These are phyloP conservation scores for Leccinum proliferum DNA, from an alignment of 1,284 basidiomycete species.

Conservation along the genomic window DNA sequence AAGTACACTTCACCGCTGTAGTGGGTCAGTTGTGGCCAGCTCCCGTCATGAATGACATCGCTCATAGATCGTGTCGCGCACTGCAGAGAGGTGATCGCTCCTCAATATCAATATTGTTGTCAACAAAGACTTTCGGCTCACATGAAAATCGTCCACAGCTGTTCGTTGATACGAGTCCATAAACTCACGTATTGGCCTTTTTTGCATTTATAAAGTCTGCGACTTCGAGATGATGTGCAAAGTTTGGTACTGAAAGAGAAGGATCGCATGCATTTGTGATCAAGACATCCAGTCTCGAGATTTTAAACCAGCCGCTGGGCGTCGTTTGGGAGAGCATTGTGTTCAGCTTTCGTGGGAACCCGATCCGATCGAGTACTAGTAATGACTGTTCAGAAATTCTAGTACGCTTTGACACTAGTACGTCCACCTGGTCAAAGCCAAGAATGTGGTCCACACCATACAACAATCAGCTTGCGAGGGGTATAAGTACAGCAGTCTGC, in stretches of 20 bases:
- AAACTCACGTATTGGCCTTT: slow-evolving; percentile 90
- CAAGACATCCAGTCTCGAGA: slow-evolving; percentile 62
- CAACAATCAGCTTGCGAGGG: background rate
- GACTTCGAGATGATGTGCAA: slow-evolving; percentile 89
- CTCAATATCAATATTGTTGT: no score
- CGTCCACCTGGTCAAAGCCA: background rate
- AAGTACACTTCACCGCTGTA: no score
- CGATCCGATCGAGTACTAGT: background rate
- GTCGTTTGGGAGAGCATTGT: slow-evolving; percentile 24
- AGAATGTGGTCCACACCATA: slow-evolving; percentile 3
- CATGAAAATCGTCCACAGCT: no score
- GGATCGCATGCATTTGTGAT: slow-evolving; percentile 88
- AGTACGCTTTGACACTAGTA: slow-evolving; percentile 10
- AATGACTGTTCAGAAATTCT: no score
- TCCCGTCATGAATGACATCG: no score
- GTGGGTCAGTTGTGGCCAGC: no score
- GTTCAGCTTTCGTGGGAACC: slow-evolving; percentile 12
- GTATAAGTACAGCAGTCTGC: slow-evolving; percentile 7
- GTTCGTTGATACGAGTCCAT: background rate
- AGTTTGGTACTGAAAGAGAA: slow-evolving; percentile 82
- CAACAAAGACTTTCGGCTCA: no score
- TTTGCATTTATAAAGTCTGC: slow-evolving; percentile 92
- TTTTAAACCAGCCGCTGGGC: slow-evolving; percentile 33
- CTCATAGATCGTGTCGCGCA: no score
- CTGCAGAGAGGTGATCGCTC: no score